Evolutionary conservation across 106 monocot species (phyloP), one percentile per base, ranked within the genome.

Genomic region (Acanthochlamys bracteata): DNA sequence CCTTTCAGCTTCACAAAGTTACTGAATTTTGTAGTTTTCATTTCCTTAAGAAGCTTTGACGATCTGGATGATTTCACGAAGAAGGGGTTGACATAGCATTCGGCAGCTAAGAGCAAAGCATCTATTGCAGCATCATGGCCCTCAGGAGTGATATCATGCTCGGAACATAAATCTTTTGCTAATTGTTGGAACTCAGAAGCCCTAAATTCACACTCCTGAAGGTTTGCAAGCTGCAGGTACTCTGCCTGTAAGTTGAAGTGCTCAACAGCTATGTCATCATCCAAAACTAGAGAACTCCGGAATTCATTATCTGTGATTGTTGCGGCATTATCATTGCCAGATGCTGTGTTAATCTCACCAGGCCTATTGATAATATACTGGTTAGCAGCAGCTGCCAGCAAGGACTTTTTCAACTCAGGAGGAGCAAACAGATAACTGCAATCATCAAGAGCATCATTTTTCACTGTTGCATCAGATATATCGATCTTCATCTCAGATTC

Each of bases 71-170:
- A 78, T 57, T 73, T 63, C 69, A 91, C 75, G 63, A 94, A 91
- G 62, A 91, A 84, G 42, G 96, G 96, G 68, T 96, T 96, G 60
- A 96, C 69, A 69, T 80, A 85, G 57, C 96, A 96, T 79, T 96
- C 96, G 42, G 96, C 88, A 68, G 96, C 88, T 65, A 96, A 84
- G 12, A 96, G 80, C 26, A 96, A 79, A 53, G 96, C 85, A 76
- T 96, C 91, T 52, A 96, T 85, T 65, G 88, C 96, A 66, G 91
- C 84, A 68, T 80, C 75, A 81, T 91, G 82, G 23, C 84, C 71
- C 66, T 96, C 96, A 15, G 47, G 60, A 61, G 82, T 72, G 22
- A 78, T 66, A 27, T 88, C 79, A 65, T 51, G 46, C 62, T 79
- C 78, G 0, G 84, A 84, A 59, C 76, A 81, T 65, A 96, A 69